Conservation (phyloP, 805 yeast genomes). For the Phaffomyces thermotolerans region DNA sequence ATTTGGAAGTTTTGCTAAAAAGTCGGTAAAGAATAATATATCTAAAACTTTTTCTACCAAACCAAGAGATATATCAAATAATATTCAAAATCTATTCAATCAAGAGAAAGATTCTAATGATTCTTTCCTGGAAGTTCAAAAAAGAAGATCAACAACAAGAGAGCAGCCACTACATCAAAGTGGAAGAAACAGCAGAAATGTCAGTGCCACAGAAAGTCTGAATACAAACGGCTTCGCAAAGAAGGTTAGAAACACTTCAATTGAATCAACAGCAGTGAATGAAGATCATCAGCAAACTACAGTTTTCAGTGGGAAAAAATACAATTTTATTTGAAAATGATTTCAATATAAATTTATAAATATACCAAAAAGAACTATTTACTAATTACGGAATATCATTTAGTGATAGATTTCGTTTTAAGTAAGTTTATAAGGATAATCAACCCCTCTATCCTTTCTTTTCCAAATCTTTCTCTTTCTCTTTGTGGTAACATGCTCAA, state of each 20-base stretch:
- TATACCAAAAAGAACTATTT: neutral
- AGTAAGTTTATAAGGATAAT: slow-evolving; percentile 68
- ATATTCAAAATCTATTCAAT: neutral
- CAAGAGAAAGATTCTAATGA: neutral
- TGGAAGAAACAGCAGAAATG: neutral
- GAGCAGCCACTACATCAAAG: neutral
- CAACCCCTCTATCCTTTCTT: slow-evolving; percentile 73
- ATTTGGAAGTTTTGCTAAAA: neutral
- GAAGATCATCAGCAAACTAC: neutral
- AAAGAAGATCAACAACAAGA: neutral
- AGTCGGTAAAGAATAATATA: neutral
- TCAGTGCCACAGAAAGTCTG: neutral
- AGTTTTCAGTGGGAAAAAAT: no score
- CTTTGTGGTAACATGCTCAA: slow-evolving; percentile 74
- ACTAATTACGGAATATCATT: neutral
- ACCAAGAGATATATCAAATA: no score
- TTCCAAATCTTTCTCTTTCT: slow-evolving; percentile 91
- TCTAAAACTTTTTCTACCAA: no score
- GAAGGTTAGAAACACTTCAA: slow-evolving; percentile 2
- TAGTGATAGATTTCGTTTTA: neutral
- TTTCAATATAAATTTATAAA: neutral
- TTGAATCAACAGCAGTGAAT: slow-evolving; percentile 1
- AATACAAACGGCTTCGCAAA: neutral
- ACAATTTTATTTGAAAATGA: no score
- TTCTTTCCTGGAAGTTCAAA: neutral